phyloP scores from a whole-genome alignment of 2,329 filamentous ascomycete species.

The Colletotrichum sojae region DNA sequence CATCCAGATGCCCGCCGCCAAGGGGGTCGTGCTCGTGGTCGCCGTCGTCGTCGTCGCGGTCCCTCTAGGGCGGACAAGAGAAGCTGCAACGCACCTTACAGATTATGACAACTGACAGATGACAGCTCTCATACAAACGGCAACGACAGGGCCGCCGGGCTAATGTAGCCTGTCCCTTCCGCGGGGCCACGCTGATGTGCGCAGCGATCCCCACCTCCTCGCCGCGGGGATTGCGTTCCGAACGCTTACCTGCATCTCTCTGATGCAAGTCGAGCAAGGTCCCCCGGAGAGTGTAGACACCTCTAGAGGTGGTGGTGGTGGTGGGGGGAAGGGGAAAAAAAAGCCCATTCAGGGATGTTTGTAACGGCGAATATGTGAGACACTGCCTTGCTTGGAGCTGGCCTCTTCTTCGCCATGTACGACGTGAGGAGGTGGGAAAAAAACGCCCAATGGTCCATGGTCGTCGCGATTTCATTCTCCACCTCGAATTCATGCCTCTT shows the following conservation, averaged over 20 bases:
- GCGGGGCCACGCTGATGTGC: constrained; percentile 22
- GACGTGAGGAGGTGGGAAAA: background rate
- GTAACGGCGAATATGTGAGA: constrained; percentile 33
- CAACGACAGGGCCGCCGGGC: constrained; percentile 5
- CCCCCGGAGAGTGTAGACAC: background rate
- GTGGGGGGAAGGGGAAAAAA: too few species aligned
- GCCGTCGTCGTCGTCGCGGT: background rate
- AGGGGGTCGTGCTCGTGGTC: background rate
- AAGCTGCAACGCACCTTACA: constrained; percentile 21
- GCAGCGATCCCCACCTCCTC: constrained; percentile 9
- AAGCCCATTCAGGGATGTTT: constrained; percentile 17
- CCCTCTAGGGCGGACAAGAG: constrained; percentile 1
- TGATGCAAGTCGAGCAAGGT: constrained; percentile 18
- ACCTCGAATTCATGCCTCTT: background rate
- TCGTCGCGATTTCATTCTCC: constrained; percentile 1
- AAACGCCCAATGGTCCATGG: constrained; percentile 7
- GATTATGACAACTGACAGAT: constrained; percentile 41
- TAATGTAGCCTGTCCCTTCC: constrained; percentile 28
- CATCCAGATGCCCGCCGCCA: constrained; percentile 26
- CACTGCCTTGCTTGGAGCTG: constrained; percentile 22
- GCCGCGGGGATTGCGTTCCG: constrained; percentile 28
- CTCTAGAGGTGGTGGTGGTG: too few species aligned
- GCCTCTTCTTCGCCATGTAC: constrained; percentile 13
- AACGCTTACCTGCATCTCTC: constrained; percentile 34
- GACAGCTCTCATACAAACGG: constrained; percentile 37